Conservation (phyloP, 345 rosid genomes). For the Eucalyptus fibrosa region DNA sequence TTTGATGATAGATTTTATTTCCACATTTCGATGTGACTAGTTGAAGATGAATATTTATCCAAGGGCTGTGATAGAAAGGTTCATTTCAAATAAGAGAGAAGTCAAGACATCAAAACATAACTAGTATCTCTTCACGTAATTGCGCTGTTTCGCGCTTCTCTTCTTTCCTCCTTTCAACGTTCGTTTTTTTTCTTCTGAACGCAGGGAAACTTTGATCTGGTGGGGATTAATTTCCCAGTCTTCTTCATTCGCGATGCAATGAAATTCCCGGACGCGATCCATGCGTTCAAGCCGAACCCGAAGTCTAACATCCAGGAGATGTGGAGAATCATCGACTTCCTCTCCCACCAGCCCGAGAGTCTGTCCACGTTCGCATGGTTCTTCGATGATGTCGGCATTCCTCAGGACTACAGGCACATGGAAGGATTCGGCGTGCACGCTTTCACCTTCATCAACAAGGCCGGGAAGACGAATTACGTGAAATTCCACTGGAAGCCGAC, state of each 20-base stretch:
- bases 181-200: background rate
- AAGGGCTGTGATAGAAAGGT: background rate
- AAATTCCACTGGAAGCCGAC: constrained; percentile 98
- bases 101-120: background rate
- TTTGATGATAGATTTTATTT: background rate
- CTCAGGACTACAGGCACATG: constrained; percentile 93
- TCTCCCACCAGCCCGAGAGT: constrained; percentile 92
- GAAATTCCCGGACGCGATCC: constrained; percentile 94
- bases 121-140: background rate
- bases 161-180: background rate
- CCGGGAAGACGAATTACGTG: constrained; percentile 75
- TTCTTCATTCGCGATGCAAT: constrained; percentile 93
- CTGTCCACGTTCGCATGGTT: constrained; percentile 77
- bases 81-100: background rate
- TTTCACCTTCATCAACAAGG: constrained; percentile 68
- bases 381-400: constrained; percentile 86
- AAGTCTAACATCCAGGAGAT: constrained; percentile 91
- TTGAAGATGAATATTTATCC: background rate
- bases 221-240: constrained; percentile 96
- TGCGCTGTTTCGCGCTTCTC: background rate
- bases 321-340: constrained; percentile 91
- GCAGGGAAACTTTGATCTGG: constrained; percentile 98
- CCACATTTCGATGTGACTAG: background rate
- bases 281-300: constrained; percentile 89
- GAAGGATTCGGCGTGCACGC: constrained; percentile 91